Evolutionary conservation across 257 asterid species (phyloP).

Genomic region (Catharanthus roseus): DNA sequence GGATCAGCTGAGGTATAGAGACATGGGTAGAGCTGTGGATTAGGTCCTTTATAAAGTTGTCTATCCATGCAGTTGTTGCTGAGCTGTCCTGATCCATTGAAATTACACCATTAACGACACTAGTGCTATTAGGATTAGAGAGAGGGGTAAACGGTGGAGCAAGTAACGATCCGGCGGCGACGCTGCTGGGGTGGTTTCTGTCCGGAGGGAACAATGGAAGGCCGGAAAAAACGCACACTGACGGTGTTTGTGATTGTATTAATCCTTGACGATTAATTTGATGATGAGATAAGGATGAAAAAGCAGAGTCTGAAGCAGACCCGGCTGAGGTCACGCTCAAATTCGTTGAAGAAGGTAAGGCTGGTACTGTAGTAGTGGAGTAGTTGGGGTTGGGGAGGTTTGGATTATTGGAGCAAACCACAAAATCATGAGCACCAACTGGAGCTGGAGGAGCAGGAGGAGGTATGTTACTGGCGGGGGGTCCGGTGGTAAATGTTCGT

Average conservation of each 20-base stretch:
- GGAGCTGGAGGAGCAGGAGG: neutral
- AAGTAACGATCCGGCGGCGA: no score
- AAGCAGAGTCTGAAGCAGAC: constrained; percentile 31
- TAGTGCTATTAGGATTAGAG: neutral
- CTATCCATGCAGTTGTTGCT: constrained; percentile 76
- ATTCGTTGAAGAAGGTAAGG: constrained; percentile 37
- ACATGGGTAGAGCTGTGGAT: constrained; percentile 62
- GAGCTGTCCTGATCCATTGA: constrained; percentile 62
- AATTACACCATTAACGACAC: constrained; percentile 1
- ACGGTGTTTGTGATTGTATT: constrained; percentile 28
- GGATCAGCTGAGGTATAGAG: constrained; percentile 81
- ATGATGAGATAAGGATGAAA: constrained; percentile 28
- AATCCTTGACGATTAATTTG: constrained; percentile 14
- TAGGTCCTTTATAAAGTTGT: constrained; percentile 80
- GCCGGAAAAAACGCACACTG: constrained; percentile 86
- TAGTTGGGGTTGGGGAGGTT: constrained; percentile 56
- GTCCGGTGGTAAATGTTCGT: constrained; percentile 27
- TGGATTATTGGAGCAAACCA: no score
- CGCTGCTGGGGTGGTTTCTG: constrained; percentile 24
- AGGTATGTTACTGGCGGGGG: constrained; percentile 8
- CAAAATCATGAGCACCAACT: no score
- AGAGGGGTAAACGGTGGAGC: neutral
- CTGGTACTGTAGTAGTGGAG: constrained; percentile 44
- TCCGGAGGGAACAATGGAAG: constrained; percentile 86
- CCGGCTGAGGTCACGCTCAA: constrained; percentile 47